Percentiles rank a stretch among this genome's conserved stretches.
These are phyloP conservation scores for Lagenidium giganteum DNA, from an alignment of 352 stramenopile genomes.

Conservation along the genomic window DNA sequence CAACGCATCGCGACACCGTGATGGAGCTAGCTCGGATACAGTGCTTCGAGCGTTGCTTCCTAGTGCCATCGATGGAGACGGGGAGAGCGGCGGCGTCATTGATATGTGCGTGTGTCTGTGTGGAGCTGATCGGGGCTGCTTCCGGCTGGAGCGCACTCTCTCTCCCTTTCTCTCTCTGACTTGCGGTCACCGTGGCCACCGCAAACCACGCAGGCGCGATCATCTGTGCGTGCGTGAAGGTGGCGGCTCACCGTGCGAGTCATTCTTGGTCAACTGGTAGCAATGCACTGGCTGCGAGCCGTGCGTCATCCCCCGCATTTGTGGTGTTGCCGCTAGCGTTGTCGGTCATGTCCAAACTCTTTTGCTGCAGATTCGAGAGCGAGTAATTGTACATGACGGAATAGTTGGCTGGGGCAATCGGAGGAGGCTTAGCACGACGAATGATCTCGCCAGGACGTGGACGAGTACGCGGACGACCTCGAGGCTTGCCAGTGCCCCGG, in stretches of 20 bases:
- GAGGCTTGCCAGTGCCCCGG: conserved; percentile 62
- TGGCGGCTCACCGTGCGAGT: conserved; percentile 13
- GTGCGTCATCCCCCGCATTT: conserved; percentile 24
- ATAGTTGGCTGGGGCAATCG: conserved; percentile 73
- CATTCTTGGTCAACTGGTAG: conserved; percentile 56
- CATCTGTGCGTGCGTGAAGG: not conserved
- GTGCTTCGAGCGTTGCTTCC: too few species aligned
- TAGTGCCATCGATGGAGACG: too few species aligned
- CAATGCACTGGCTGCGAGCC: too few species aligned
- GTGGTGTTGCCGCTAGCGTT: conserved; percentile 15
- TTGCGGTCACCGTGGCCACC: not conserved
- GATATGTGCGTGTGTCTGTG: too few species aligned
- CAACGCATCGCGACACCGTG: too few species aligned
- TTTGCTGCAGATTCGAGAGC: conserved; percentile 49
- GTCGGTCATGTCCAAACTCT: conserved; percentile 38
- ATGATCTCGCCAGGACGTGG: conserved; percentile 74
- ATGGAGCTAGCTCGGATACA: too few species aligned
- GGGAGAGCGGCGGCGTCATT: too few species aligned
- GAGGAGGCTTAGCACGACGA: conserved; percentile 54
- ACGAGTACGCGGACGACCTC: conserved; percentile 62
- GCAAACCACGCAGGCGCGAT: not conserved
- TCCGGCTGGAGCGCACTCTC: not conserved
- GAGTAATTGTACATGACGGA: conserved; percentile 77
- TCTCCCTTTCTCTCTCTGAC: not conserved
- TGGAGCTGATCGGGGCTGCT: too few species aligned